A percentile compares a stretch with the other conserved stretches of the same genome.
phyloP scores from a whole-genome alignment of 2,329 filamentous ascomycete genomes.

The Westerdykella ornata region DNA sequence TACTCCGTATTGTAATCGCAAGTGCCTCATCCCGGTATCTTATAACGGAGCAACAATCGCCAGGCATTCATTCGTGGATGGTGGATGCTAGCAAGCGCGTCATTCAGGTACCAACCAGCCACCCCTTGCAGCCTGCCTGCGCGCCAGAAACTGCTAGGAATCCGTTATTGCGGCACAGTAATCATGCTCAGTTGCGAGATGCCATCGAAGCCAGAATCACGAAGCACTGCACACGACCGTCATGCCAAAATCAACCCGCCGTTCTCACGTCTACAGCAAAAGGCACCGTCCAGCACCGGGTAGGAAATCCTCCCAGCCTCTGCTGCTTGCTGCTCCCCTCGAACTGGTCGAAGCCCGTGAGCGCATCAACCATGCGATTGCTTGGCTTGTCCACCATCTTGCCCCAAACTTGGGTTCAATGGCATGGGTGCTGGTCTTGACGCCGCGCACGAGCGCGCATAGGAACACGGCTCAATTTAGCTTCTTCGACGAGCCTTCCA shows the following conservation, averaged over 20 bases:
- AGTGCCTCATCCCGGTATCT: slow-evolving; percentile 6
- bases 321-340: slow-evolving; percentile 1
- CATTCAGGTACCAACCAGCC: slow-evolving; percentile 31
- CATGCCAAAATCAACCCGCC: background rate
- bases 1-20: slow-evolving; percentile 2
- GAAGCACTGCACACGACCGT: background rate
- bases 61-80: no score
- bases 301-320: background rate
- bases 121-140: slow-evolving; percentile 24
- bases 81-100: slow-evolving; percentile 14
- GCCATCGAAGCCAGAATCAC: background rate
- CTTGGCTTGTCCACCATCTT: slow-evolving; percentile 30
- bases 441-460: slow-evolving; percentile 24
- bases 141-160: slow-evolving; percentile 9
- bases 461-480: slow-evolving; percentile 28
- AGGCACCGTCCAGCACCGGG: background rate
- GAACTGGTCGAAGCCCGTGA: slow-evolving; percentile 10
- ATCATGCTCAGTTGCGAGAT: background rate
- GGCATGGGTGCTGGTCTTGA: slow-evolving; percentile 20
- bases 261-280: background rate
- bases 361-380: slow-evolving; percentile 28
- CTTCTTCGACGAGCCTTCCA: slow-evolving; percentile 34
- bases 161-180: slow-evolving; percentile 11
- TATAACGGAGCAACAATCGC: no score
- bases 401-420: slow-evolving; percentile 32